Evolutionary conservation across 768 basidiomycete genomes (phyloP).

Genomic region (Amanita pseudoporphyria): DNA sequence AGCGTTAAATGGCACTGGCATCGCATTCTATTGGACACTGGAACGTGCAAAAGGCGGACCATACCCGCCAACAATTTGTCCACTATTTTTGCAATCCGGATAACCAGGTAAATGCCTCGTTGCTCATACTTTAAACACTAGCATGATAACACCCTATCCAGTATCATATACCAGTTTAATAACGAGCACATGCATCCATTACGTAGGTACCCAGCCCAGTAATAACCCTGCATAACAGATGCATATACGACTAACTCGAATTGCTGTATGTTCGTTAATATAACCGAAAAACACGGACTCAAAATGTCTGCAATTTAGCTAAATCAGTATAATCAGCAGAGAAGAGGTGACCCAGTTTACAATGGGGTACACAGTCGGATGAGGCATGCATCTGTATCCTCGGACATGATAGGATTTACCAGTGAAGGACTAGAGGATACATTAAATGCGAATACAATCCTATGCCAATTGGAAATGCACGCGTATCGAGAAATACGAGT

Average conservation of each 20-base stretch:
- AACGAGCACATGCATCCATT: neutral
- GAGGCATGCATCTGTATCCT: conserved; percentile 1
- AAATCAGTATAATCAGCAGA: neutral
- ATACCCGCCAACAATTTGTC: conserved; percentile 12
- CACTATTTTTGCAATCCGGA: conserved; percentile 8
- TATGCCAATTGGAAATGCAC: neutral
- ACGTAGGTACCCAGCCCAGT: neutral
- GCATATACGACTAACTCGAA: neutral
- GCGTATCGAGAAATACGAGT: too few species aligned
- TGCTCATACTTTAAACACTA: neutral
- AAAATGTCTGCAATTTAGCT: conserved; percentile 5
- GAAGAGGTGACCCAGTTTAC: neutral
- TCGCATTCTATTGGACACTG: neutral
- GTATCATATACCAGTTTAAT: neutral
- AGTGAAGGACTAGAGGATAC: conserved; percentile 11
- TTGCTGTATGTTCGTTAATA: neutral
- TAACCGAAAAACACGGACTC: too few species aligned
- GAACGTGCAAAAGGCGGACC: neutral
- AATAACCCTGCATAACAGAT: neutral
- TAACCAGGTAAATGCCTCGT: conserved; percentile 7
- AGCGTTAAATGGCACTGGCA: too few species aligned
- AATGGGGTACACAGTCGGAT: neutral
- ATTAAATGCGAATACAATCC: conserved; percentile 11
- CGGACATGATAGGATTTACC: conserved; percentile 12
- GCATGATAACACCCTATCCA: conserved; percentile 14